phyloP scores from a whole-genome alignment of 192 early-diverging fungal genomes.

The Coemansia sp. region DNA sequence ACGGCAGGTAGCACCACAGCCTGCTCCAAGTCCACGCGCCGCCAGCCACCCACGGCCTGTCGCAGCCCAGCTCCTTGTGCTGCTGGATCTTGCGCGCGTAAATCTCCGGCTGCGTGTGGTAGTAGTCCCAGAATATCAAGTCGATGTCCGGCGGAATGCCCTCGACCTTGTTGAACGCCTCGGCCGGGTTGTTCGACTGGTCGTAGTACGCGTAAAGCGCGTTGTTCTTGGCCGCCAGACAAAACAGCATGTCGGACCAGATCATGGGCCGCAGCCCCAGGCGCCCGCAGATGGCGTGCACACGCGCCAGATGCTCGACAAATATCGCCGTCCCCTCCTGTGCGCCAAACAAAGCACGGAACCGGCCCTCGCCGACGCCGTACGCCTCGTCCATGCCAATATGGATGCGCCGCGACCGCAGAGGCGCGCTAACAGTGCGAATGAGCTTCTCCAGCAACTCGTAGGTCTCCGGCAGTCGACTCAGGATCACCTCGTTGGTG shows the following conservation, averaged over 20 bases:
- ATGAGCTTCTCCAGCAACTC: slow-evolving; percentile 76
- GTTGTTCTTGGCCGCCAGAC: slow-evolving; percentile 76
- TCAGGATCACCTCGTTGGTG: slow-evolving; percentile 77
- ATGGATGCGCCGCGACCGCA: slow-evolving; percentile 79
- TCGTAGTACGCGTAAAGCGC: slow-evolving; percentile 83
- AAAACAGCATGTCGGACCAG: slow-evolving; percentile 80
- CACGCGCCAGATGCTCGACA: slow-evolving; percentile 70
- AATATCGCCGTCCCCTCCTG: slow-evolving; percentile 75
- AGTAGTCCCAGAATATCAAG: slow-evolving; percentile 88
- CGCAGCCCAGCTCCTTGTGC: slow-evolving; percentile 78
- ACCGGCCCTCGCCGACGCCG: slow-evolving; percentile 83
- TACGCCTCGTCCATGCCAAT: slow-evolving; percentile 89
- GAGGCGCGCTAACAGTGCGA: slow-evolving; percentile 60
- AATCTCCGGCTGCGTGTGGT: slow-evolving; percentile 69
- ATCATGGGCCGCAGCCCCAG: slow-evolving; percentile 72
- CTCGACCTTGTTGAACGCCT: slow-evolving; percentile 53
- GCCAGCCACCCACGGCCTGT: slow-evolving; percentile 78
- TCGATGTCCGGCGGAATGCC: slow-evolving; percentile 66
- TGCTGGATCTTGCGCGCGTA: slow-evolving; percentile 79
- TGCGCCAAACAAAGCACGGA: slow-evolving; percentile 70
- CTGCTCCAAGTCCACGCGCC: slow-evolving; percentile 84
- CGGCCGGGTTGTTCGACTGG: slow-evolving; percentile 58
- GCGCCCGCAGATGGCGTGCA: slow-evolving; percentile 67
- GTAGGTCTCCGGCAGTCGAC: slow-evolving; percentile 74
- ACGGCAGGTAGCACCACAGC: slow-evolving; percentile 78